Evolutionary conservation across 768 basidiomycete species (phyloP), one percentile per base, ranked within the genome.

Genomic region (Mycena vulgaris): DNA sequence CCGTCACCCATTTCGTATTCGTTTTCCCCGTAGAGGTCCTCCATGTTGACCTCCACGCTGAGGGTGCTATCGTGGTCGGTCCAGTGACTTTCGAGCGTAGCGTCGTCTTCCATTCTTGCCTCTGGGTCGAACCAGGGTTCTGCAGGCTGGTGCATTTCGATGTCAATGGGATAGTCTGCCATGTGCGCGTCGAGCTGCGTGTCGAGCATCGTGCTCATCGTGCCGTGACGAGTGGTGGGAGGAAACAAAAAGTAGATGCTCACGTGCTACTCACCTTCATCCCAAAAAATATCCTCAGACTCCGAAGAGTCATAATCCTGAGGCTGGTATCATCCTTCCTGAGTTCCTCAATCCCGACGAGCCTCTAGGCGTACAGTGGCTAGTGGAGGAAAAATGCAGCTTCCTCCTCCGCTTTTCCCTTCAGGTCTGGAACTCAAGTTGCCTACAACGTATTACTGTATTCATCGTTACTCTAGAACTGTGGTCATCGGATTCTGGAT

Each of bases 31-130:
- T 84, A 80, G 65, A 86, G 85, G 55, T 85, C 81, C 63, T 90
- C 89, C 91, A 92, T 92, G 67, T 92, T 91, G 51, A 92, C 85
- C 76, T 92, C 91, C 59, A 91, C 83, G 48, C 84, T 85, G 56
- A 85, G 82, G 33, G 74, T 74, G 70, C 77, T 76, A 70, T 80
- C 78, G 49, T 77, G 74, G 53, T 71, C 60, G 63, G 63, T 63
- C 66, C 61, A 69, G 69, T 75, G 61, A 61, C 64, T 48, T 62
- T 81, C 57, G 6, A 59, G 66, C 27, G 53, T 80, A 57, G 76
- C 76, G 73, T 90, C 90, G 63, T 90, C 89, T 72, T 90, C 89
- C 91, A 92, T 92, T 62, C 82, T 76, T 5, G 86, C 82, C 78
- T 91, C 88, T 42, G 81, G 80, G 72, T 83, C 84, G 63, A 83